Conservation (phyloP, 306 rosid genomes). For the Vigna reflexopilosa region DNA sequence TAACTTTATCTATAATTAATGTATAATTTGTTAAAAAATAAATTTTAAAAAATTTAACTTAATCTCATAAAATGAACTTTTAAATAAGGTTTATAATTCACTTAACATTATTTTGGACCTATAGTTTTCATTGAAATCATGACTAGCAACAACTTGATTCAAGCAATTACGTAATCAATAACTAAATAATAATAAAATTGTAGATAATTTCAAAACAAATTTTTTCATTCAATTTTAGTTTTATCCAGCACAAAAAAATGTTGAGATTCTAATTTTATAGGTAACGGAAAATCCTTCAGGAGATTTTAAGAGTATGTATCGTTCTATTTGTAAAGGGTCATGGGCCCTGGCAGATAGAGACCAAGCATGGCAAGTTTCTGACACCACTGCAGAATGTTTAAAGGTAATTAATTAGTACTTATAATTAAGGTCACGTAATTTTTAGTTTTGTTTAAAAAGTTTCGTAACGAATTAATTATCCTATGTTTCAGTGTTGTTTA, state of each 20-base stretch:
- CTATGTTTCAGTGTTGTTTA: slow-evolving; percentile 57
- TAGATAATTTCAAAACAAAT: no score
- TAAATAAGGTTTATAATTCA: no score
- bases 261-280: slow-evolving; percentile 21
- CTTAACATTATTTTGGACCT: no score
- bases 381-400: slow-evolving; percentile 68
- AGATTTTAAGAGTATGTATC: slow-evolving; percentile 47
- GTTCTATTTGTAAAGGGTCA: slow-evolving; percentile 71
- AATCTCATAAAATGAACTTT: no score
- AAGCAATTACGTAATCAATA: neutral
- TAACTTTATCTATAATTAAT: no score
- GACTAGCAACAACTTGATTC: neutral
- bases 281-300: slow-evolving; percentile 51
- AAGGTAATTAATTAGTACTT: slow-evolving; percentile 47
- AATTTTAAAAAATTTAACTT: no score
- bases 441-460: neutral
- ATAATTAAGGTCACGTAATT: neutral
- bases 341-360: slow-evolving; percentile 79
- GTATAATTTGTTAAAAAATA: no score
- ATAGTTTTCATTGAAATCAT: neutral
- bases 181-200: no score
- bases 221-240: neutral
- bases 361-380: slow-evolving; percentile 85
- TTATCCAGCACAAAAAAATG: neutral
- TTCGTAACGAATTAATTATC: neutral